Evolutionary conservation across 768 basidiomycete species (phyloP), one percentile per base, ranked within the genome.

Genomic region (Suillus luteus): DNA sequence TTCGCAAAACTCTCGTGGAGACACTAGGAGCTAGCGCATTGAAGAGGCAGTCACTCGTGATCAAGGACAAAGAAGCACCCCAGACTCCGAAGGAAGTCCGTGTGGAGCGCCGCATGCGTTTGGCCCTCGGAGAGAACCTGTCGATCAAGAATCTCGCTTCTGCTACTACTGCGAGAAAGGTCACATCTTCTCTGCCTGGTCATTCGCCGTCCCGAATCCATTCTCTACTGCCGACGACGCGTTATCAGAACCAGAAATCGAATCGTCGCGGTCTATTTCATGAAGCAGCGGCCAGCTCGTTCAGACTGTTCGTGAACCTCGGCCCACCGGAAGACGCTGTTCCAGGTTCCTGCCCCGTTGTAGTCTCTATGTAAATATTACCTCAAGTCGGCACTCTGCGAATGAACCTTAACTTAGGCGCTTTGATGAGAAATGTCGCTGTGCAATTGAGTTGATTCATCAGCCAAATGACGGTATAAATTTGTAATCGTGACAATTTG

Each of bases 91-190:
- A 64, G 59, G 64, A 60, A 33, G 54, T 37, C 22, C 63, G 66
- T 22, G 12, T 62, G 41, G 60, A 62, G 40, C 44, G 55, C 3
- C 61, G 58, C 40, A 57, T 66, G 24, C 69, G 58, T 33, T 60
- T 61, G 1, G 60, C 60, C 10, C 55, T 68, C 2, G 61, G 62
- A 44, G 72, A 72, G 64, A 67, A 68, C 33, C 5, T 71, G 55
- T 70, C 70, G 49, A 61, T 71, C 27, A 55, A 62, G 38, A 68
- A 70, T 55, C 43, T 70, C 44, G 55, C 11, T n/a, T 62, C 55
- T 10, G 58, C 55, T 31, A 33, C 46, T 38, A 33, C 62, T 48
- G 27, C n/a, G 49, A 66, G 63, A 27, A 66, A 65, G 67, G 31
- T 27, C 51, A 31, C 33, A 3, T 38, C 4, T 24, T 9, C 15